Percentiles rank a stretch among this genome's conserved stretches.
Evolutionary conservation across 805 yeast species (phyloP).

Genomic region (Saccharomyces eubayanus): DNA sequence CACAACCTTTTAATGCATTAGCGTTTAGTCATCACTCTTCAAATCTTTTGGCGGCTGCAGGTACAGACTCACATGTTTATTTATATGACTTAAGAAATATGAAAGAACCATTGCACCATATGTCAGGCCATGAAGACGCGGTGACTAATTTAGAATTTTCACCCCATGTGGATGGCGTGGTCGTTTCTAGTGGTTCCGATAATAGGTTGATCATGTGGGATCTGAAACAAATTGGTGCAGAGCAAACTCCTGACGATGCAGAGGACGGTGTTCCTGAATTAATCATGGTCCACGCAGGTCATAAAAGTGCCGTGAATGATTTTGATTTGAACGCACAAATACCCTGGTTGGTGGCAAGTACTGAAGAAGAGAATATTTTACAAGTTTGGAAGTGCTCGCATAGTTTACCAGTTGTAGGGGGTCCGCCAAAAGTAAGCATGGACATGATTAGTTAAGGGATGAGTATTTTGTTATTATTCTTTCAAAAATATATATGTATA

Average conservation of each 20-base stretch:
- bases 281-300: slow-evolving; percentile 90
- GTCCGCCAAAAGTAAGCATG: slow-evolving; percentile 10
- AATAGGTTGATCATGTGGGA: slow-evolving; percentile 79
- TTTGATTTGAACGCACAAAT: slow-evolving; percentile 56
- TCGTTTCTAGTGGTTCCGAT: slow-evolving; percentile 72
- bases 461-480: not conserved
- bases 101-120: slow-evolving; percentile 48
- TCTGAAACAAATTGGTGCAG: slow-evolving; percentile 68
- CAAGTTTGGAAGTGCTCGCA: slow-evolving; percentile 39
- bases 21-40: slow-evolving; percentile 56
- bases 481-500: no score
- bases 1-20: slow-evolving; percentile 48
- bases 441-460: not conserved
- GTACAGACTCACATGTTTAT: slow-evolving; percentile 56
- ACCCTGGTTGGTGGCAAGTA: slow-evolving; percentile 69
- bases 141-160: slow-evolving; percentile 72
- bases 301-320: slow-evolving; percentile 68
- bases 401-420: slow-evolving; percentile 29
- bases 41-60: slow-evolving; percentile 60
- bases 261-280: slow-evolving; percentile 88
- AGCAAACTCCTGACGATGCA: slow-evolving; percentile 77
- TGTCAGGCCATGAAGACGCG: slow-evolving; percentile 72
- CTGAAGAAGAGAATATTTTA: slow-evolving; percentile 38
- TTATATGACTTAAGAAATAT: slow-evolving; percentile 55
- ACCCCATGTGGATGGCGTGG: slow-evolving; percentile 65